A percentile compares a stretch with the other conserved stretches of the same genome.
Evolutionary conservation across 2,329 filamentous ascomycete species (phyloP).

Genomic region (Diaporthe vaccinii): DNA sequence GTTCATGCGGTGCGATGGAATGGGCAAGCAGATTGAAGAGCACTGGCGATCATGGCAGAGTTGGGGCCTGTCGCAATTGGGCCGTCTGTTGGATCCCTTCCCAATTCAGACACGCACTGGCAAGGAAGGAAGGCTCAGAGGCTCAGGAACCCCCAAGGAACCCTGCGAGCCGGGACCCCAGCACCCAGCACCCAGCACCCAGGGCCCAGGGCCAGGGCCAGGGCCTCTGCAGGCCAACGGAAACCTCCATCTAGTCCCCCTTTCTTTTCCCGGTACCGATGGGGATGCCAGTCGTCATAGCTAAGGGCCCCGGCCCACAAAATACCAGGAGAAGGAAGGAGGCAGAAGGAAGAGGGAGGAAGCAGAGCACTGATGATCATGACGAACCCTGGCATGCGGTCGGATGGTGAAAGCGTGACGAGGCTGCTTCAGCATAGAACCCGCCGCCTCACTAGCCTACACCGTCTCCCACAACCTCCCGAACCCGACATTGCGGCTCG

Average conservation of each 20-base stretch:
- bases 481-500: neutral
- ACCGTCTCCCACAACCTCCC: neutral
- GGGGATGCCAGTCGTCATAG: slow-evolving; percentile 11
- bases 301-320: slow-evolving; percentile 10
- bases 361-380: neutral
- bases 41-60: slow-evolving; percentile 24
- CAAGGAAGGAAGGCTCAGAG: slow-evolving; percentile 5
- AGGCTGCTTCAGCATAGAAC: slow-evolving; percentile 10
- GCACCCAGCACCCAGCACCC: slow-evolving; percentile 2
- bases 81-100: slow-evolving; percentile 20
- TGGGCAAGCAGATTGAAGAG: slow-evolving; percentile 22
- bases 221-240: slow-evolving; percentile 10
- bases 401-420: neutral
- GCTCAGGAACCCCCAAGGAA: neutral
- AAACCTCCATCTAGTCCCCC: slow-evolving; percentile 7
- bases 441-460: neutral
- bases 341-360: neutral
- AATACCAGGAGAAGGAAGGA: neutral
- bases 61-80: slow-evolving; percentile 18
- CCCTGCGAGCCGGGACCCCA: neutral
- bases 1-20: slow-evolving; percentile 19
- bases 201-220: neutral
- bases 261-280: slow-evolving; percentile 16
- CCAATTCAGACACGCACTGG: neutral
- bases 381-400: neutral